Base-by-base conservation (phyloP, 208 protist genomes). In the Spongospora subterranea region DNA sequence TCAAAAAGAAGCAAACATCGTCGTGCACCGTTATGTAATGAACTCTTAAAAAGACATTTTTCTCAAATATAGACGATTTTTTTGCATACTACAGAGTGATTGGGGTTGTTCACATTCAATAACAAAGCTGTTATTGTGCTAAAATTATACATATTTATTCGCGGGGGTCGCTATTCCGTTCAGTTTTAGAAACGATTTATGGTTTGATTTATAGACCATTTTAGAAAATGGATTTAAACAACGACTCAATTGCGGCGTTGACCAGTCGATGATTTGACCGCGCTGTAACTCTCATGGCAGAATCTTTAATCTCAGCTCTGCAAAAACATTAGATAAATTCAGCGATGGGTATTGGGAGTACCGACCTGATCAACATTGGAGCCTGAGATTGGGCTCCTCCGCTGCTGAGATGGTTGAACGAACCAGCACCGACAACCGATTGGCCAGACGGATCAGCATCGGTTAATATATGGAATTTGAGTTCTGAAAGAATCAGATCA, bases 161-260 rank as follows among this genome's bases (percentile, higher is more conserved):
- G n/a, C n/a, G n/a, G n/a, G n/a, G n/a, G n/a, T n/a, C n/a, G n/a
- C n/a, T n/a, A n/a, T n/a, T n/a, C n/a, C n/a, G n/a, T n/a, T n/a
- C n/a, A n/a, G n/a, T n/a, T n/a, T n/a, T n/a, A n/a, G n/a, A n/a
- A n/a, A n/a, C n/a, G n/a, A n/a, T n/a, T n/a, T n/a, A n/a, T n/a
- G n/a, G n/a, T n/a, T n/a, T n/a, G n/a, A n/a, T n/a, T n/a, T n/a
- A n/a, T n/a, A n/a, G n/a, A n/a, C n/a, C n/a, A n/a, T n/a, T n/a
- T n/a, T 82, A 82, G 71, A 82, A 82, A 20, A 82, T n/a, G 71
- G 71, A 20, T n/a, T 35, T 82, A n/a, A 82, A 82, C n/a, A 43
- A 6, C 6, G 71, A 82, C n/a, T 82, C 71, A n/a, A 82, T 82
- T 20, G 71, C 71, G 71, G 17, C n/a, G 6, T 6, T 82, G 6